Evolutionary conservation across 2,329 filamentous ascomycete genomes (phyloP), one percentile per base, ranked within the genome.

Genomic region (Thermoascus crustaceus): DNA sequence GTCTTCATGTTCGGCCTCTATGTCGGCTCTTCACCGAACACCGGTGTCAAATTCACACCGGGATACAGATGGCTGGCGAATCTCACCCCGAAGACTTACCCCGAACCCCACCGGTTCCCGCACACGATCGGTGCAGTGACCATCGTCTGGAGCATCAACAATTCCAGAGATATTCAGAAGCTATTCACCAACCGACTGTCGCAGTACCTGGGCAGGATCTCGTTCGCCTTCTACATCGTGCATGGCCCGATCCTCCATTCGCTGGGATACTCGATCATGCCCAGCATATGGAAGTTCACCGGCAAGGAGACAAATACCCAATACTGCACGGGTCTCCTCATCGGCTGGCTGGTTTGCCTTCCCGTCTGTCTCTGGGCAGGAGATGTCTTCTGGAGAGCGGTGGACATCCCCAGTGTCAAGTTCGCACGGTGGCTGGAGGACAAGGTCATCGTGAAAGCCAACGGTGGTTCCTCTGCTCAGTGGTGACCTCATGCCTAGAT

Each of bases 331-430:
- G 63, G 60, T 1, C 63, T 63, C 32, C 35, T 62, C 5, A 50
- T 65, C 19, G 60, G 60, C 11, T 65, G 61, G 52, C 22, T 51
- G 19, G 52, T 64, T 24, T 63, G 61, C 37, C 44, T 66, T 3
- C 49, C 56, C 5, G 36, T 64, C 18, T 54, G 70, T 0, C 59
- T 78, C 4, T 78, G 73, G 67, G 61, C 66, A 4, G 70, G 71
- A 1, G 76, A 80, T 52, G 38, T 80, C 3, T 78, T 78, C 47
- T 78, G 73, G 72, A 64, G 74, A 18, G 55, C 56, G 1, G 63
- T 80, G 4, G 76, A 80, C 52, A 54, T 60, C 3, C 68, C 67
- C 1, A 63, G 67, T 49, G 60, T 74, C 5, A 64, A 61, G 32
- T 65, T 75, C 44, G 66, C 71, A 3, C 58, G 65, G 27, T 71